Evolutionary conservation across 495 filamentous ascomycete genomes (phyloP).

Genomic region (Aspergillus coremiiformis): DNA sequence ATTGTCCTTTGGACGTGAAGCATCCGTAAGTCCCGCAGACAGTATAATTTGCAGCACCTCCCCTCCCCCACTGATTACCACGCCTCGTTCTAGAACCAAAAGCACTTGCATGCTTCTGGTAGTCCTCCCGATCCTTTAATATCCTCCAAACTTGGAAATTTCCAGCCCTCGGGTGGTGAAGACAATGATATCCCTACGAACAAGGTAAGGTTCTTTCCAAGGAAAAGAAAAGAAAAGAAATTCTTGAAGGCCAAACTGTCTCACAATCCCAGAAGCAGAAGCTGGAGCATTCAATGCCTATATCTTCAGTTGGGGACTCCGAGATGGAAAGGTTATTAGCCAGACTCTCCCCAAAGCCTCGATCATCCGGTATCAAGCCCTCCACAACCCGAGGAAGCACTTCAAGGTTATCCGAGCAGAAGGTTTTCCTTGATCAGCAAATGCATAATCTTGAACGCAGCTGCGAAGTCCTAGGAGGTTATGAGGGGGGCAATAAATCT

Average conservation of each 20-base stretch:
- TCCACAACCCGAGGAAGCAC: constrained; percentile 27
- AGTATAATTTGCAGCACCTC: background rate
- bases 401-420: constrained; percentile 62
- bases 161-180: constrained; percentile 18
- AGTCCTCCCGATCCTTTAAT: constrained; percentile 29
- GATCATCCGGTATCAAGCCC: constrained; percentile 13
- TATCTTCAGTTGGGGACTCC: constrained; percentile 19
- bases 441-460: constrained; percentile 38
- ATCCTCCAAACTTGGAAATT: constrained; percentile 35
- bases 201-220: constrained; percentile 28
- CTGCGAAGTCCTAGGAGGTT: constrained; percentile 17
- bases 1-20: constrained; percentile 19
- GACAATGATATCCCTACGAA: constrained; percentile 18
- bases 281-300: constrained; percentile 30
- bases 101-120: constrained; percentile 21
- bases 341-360: constrained; percentile 28
- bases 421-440: constrained; percentile 48
- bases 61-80: background rate
- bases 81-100: constrained; percentile 16
- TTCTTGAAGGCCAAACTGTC: constrained; percentile 10
- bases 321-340: constrained; percentile 36
- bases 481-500: constrained; percentile 40
- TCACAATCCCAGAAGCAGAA: constrained; percentile 50
- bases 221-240: background rate
- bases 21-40: constrained; percentile 21